A percentile compares a stretch with the other conserved stretches of the same genome.
These are phyloP conservation scores for Pseudotulostoma volvatum DNA, from an alignment of 495 filamentous ascomycete species.

Conservation along the genomic window DNA sequence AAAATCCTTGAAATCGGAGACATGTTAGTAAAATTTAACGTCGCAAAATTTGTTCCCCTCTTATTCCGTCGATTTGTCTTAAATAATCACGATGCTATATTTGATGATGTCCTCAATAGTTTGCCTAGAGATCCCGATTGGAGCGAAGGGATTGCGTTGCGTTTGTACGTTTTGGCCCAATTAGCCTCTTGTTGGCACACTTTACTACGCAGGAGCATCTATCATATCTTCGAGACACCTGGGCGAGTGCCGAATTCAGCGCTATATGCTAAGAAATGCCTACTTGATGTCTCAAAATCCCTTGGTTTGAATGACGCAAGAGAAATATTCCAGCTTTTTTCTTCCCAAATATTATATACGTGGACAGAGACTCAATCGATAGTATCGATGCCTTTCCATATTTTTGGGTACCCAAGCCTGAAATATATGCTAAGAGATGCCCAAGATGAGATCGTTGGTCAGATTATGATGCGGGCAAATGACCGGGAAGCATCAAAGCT, in stretches of 20 bases:
- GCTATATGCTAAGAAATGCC: conserved; percentile 53
- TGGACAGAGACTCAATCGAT: conserved; percentile 59
- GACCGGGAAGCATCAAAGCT: conserved; percentile 44
- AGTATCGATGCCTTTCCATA: conserved; percentile 54
- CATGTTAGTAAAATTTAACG: conserved; percentile 57
- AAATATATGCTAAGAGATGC: conserved; percentile 52
- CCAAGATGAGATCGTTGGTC: conserved; percentile 65
- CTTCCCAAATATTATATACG: conserved; percentile 81
- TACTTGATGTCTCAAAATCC: conserved; percentile 44
- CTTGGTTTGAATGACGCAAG: conserved; percentile 46
- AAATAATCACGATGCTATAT: conserved; percentile 63
- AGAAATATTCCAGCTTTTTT: conserved; percentile 71
- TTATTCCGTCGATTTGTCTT: conserved; percentile 68
- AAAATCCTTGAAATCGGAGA: conserved; percentile 47
- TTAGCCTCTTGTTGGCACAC: conserved; percentile 71
- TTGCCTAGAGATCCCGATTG: conserved; percentile 56
- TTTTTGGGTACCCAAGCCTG: conserved; percentile 62
- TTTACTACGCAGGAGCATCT: conserved; percentile 65
- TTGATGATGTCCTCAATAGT: conserved; percentile 55
- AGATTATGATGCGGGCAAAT: conserved; percentile 70
- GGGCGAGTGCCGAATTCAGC: conserved; percentile 45
- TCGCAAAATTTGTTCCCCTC: conserved; percentile 48
- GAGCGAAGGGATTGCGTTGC: conserved; percentile 70
- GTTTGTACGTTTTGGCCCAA: conserved; percentile 55
- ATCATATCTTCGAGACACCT: conserved; percentile 82